Conservation (phyloP, 768 basidiomycete genomes). For the Obba rivulosa region DNA sequence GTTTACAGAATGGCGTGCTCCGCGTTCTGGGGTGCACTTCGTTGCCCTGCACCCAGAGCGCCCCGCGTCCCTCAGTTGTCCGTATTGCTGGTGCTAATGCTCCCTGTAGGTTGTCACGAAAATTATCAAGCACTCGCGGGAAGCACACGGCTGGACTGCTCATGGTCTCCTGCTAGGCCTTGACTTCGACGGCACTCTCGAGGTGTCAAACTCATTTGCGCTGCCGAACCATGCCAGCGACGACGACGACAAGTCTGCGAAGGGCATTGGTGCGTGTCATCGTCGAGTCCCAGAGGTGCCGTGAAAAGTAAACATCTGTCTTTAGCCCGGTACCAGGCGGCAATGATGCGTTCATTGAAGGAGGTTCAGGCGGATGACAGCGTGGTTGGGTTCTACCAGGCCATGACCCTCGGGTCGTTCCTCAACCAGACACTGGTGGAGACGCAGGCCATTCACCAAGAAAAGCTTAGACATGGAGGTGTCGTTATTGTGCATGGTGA, state of each 20-base stretch:
- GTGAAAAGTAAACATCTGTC: slow-evolving; percentile 5
- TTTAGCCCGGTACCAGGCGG: slow-evolving; percentile 72
- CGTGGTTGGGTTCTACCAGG: slow-evolving; percentile 92
- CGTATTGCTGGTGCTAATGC: neutral
- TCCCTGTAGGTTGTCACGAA: slow-evolving; percentile 76
- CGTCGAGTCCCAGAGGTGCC: slow-evolving; percentile 3
- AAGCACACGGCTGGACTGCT: slow-evolving; percentile 65
- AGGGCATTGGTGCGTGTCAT: slow-evolving; percentile 56
- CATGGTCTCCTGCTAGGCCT: slow-evolving; percentile 87
- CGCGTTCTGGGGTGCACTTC: neutral
- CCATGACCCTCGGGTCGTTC: slow-evolving; percentile 79
- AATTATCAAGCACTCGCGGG: slow-evolving; percentile 89
- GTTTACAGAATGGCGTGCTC: neutral
- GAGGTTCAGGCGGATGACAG: slow-evolving; percentile 91
- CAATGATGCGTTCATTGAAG: slow-evolving; percentile 83
- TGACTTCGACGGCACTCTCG: slow-evolving; percentile 86
- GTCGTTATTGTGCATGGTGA: slow-evolving; percentile 80
- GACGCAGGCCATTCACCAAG: slow-evolving; percentile 80
- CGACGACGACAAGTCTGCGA: slow-evolving; percentile 79
- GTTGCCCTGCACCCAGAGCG: neutral
- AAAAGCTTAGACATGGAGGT: slow-evolving; percentile 81
- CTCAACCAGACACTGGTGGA: slow-evolving; percentile 78
- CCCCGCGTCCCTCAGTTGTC: neutral
- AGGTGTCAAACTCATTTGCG: slow-evolving; percentile 88
- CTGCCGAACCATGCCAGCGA: slow-evolving; percentile 68